Evolutionary conservation across 2,329 filamentous ascomycete genomes (phyloP).

Genomic region (Fusarium anguioides): DNA sequence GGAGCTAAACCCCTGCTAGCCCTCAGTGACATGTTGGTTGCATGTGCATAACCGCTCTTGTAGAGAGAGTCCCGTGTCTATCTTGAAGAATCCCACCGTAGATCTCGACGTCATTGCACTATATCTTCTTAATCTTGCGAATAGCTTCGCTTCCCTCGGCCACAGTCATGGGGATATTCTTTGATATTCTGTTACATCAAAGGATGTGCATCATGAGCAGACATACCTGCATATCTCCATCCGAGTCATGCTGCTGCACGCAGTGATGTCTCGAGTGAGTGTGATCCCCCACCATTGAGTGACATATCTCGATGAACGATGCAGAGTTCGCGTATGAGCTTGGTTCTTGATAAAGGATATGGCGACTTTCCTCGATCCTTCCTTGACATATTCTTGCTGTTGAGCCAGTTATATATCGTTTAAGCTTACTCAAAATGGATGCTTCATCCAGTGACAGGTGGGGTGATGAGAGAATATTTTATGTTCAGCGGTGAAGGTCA

Average conservation of each 20-base stretch:
- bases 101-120: constrained; percentile 33
- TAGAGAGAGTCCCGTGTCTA: constrained; percentile 13
- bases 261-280: constrained; percentile 3
- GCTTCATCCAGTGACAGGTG: background rate
- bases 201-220: background rate
- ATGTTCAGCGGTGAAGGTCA: constrained; percentile 10
- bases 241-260: constrained; percentile 26
- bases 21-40: constrained; percentile 22
- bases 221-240: background rate
- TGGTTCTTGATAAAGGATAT: background rate
- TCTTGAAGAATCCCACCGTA: constrained; percentile 24
- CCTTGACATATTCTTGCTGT: background rate
- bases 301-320: background rate
- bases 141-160: constrained; percentile 4
- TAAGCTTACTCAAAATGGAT: background rate
- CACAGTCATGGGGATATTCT: background rate
- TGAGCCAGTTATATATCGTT: background rate
- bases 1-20: constrained; percentile 2
- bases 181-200: background rate
- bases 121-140: constrained; percentile 2
- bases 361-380: background rate
- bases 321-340: background rate
- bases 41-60: constrained; percentile 20
- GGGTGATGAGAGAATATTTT: background rate
- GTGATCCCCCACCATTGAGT: background rate